Base-by-base conservation (phyloP, 768 basidiomycete species). In the Agrocybe praecox region DNA sequence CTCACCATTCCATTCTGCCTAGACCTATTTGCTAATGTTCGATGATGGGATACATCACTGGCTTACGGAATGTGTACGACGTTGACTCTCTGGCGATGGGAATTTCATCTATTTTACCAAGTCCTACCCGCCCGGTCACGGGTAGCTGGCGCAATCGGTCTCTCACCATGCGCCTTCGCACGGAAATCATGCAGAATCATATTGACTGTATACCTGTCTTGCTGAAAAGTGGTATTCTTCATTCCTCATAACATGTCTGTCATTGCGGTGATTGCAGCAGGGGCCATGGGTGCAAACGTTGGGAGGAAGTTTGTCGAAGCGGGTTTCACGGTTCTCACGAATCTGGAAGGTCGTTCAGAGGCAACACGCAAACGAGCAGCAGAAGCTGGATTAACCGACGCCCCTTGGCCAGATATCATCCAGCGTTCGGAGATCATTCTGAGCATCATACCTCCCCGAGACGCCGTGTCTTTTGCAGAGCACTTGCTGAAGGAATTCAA, bases 241-340 rank as follows among this genome's bases (percentile, higher is more conserved):
- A 22, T 55, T 61, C 62, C 63, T 61, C 65, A 66, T 62, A 59
- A 55, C 57, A 65, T 67, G 66, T 50, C 57, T 49, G 70, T 64
- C 29, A 68, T 86, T 52, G 80, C 79, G 26, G 70, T 86, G 19
- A 69, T 87, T 56, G 78, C 83, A 32, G 77, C 83, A 9, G 85
- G 85, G 17, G 78, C 76, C 2, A 88, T 86, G 87, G 85, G 84
- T 23, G 71, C 83, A 6, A 85, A 75, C 18, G 79, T 88, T 26
- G 85, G 76, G 17, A 74, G 68, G 29, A 76, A 74, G 23, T 72
- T 87, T 33, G 73, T 74, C 1, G 62, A 69, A 19, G 71, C 75
- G n/a, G 80, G 84, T 23, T 78, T 77, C 62, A 78, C 74, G 6
- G 83, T 85, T 21, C 76, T 85, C 57, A 86, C 85, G 11, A 77